Evolutionary conservation across 331 rosid genomes (phyloP).

Genomic region (Telfairia occidentalis): DNA sequence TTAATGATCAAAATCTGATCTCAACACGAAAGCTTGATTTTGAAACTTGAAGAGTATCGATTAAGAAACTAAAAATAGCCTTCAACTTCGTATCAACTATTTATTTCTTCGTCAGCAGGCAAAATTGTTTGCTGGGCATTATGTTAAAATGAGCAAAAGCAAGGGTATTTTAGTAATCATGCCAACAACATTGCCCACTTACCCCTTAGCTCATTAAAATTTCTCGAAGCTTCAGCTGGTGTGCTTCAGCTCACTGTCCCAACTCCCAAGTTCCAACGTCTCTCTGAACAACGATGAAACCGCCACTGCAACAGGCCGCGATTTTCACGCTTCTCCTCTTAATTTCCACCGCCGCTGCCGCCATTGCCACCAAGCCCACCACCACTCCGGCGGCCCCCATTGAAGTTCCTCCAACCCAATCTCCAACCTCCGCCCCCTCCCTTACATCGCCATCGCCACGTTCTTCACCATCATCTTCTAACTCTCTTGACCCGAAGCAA

Average conservation of each 20-base stretch:
- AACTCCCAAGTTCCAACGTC: too few relatives aligned
- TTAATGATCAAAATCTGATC: not conserved
- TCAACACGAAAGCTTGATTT: not conserved
- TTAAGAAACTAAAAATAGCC: not conserved
- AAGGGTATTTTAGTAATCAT: not conserved
- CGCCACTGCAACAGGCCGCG: not conserved
- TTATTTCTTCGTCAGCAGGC: not conserved
- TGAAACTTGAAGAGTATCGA: too few relatives aligned
- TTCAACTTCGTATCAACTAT: not conserved
- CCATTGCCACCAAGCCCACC: slow-evolving; percentile 8
- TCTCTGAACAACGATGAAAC: slow-evolving; percentile 4
- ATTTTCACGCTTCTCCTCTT: not conserved
- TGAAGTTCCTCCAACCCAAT: slow-evolving; percentile 21
- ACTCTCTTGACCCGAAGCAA: slow-evolving; percentile 76
- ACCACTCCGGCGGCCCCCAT: slow-evolving; percentile 18
- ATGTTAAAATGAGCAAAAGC: not conserved
- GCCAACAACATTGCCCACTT: not conserved
- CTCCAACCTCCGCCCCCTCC: slow-evolving; percentile 23
- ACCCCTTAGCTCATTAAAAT: not conserved
- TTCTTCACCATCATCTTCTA: slow-evolving; percentile 21
- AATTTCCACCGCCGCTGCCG: slow-evolving; percentile 20
- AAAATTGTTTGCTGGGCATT: not conserved
- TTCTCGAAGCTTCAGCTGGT: not conserved
- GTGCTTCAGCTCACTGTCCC: not conserved
- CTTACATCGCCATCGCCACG: slow-evolving; percentile 13